Base-by-base conservation (phyloP, 257 asterid genomes). In the Penstemon newberryi region DNA sequence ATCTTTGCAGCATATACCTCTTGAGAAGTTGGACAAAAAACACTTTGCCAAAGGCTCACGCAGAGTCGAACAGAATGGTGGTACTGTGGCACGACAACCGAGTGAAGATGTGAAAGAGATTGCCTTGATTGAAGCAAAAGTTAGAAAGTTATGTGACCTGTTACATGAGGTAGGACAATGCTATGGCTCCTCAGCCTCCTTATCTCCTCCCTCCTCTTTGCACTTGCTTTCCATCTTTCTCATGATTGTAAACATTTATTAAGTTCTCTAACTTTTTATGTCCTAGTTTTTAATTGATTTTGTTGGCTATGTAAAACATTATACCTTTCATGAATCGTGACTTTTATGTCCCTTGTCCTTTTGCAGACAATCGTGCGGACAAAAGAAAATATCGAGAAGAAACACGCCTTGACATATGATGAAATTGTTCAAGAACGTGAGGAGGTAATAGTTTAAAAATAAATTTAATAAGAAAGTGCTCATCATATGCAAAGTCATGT, bases 391-490 rank as follows among this genome's bases (percentile, higher is more conserved):
- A 80, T 91, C 12, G 98, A 78, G 86, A 94, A 91, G 81, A 94
- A 89, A 74, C 99, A 94, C 49, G 98, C 99, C 71, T 85, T 91
- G 90, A 94, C 99, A 5, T 94, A 85, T 67, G 99, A 89, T 74
- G 99, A 94, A 80, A 94, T 91, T 82, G 96, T 89, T 64, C 96
- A 91, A 73, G 97, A 94, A 84, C 95, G 99, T 53, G 96, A 91
- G 70, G 99, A 94, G 95, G 99, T 90, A 88, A 75, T 51, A 60
- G 45, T 39, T 38, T 65, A 46, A 4, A 46, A 46, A 0, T 46
- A 46, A 9, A 46, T 6, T 2, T 7, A 46, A 6, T 6, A 46
- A 7, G 10, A 6, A 3, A 7, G 3, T 46, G 9, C 12, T 46
- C 11, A 46, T 3, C 52, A 46, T 46, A 12, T 6, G 52, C 52